phyloP scores from a whole-genome alignment of 2,329 filamentous ascomycete genomes.

The Hyphodiscus sp. region DNA sequence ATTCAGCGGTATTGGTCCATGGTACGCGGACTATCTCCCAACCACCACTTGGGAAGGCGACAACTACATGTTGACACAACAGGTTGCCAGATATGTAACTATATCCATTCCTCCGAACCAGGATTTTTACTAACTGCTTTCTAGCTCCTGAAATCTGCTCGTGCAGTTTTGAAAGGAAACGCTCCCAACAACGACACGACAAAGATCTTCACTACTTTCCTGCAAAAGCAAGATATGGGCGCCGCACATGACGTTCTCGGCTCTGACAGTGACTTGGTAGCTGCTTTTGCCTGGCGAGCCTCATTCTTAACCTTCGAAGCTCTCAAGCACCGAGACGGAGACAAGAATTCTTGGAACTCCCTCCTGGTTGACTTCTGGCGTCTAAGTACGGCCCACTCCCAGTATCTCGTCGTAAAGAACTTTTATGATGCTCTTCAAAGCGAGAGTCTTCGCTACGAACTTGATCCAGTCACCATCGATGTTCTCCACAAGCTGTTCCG shows the following conservation, averaged over 20 bases:
- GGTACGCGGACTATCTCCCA: slow-evolving; percentile 71
- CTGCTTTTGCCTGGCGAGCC: slow-evolving; percentile 69
- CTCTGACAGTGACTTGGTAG: slow-evolving; percentile 62
- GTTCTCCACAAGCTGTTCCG: slow-evolving; percentile 62
- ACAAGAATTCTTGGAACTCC: slow-evolving; percentile 73
- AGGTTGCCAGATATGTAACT: slow-evolving; percentile 64
- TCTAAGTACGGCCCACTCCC: slow-evolving; percentile 66
- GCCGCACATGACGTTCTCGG: slow-evolving; percentile 70
- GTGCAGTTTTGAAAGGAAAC: slow-evolving; percentile 59
- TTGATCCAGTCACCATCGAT: slow-evolving; percentile 50
- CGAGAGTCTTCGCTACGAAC: slow-evolving; percentile 41
- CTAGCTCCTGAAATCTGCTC: slow-evolving; percentile 65
- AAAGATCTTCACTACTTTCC: slow-evolving; percentile 58
- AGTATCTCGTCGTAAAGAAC: slow-evolving; percentile 74
- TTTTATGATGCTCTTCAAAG: slow-evolving; percentile 65
- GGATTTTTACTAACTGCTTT: slow-evolving; percentile 2
- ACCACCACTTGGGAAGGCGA: slow-evolving; percentile 59
- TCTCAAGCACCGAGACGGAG: slow-evolving; percentile 64
- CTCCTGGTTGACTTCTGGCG: slow-evolving; percentile 74
- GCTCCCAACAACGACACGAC: slow-evolving; percentile 62
- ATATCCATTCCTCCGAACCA: background rate
- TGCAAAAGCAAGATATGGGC: slow-evolving; percentile 59
- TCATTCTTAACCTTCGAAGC: slow-evolving; percentile 71
- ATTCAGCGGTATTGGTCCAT: slow-evolving; percentile 69
- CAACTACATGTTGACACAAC: slow-evolving; percentile 75